Base-by-base conservation (phyloP, 345 rosid genomes). In the Aquilaria malaccensis region DNA sequence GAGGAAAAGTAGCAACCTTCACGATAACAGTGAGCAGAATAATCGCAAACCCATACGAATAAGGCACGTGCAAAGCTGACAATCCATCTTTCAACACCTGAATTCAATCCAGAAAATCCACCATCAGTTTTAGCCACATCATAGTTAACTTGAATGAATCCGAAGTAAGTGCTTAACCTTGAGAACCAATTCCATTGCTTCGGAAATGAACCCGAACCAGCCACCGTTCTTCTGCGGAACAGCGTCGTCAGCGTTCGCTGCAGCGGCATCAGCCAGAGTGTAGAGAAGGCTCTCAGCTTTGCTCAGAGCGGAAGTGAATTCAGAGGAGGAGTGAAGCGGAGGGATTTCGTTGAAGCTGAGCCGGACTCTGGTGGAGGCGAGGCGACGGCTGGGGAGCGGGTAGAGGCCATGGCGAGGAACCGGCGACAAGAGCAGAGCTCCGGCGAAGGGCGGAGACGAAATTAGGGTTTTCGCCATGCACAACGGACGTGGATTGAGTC, bases 161-260 rank as follows among this genome's bases (percentile, higher is more conserved):
- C 9, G 14, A 49, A 22, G 10, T 12, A n/a, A 48, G 9, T 37
- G 43, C 9, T 13, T 52, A 65, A 87, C 99, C 92, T 89, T 94
- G 52, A 90, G 97, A 32, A 90, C 96, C 56, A 81, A 56, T 64
- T 94, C 99, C 99, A 90, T 90, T 13, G 72, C 73, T 12, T 94
- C 95, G 9, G 99, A 80, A 72, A 94, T 88, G 49, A 90, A 90
- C 9, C 92, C 92, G 64, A 94, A 90, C 97, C 97, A 94, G 7
- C 97, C 92, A 9, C 96, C 92, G 62, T 53, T 85, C 81, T 88
- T 94, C 72, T 84, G 95, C 10, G 67, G 79, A 33, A 79, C 72
- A 5, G 74, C 70, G 52, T 84, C 95, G 52, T 81, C 57, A 1
- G 94, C 68, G 48, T 59, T 61, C 30, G 86, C 33, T 9, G 74